Conservation (phyloP, 768 basidiomycete species). For the Phanerodontia chrysosporium region DNA sequence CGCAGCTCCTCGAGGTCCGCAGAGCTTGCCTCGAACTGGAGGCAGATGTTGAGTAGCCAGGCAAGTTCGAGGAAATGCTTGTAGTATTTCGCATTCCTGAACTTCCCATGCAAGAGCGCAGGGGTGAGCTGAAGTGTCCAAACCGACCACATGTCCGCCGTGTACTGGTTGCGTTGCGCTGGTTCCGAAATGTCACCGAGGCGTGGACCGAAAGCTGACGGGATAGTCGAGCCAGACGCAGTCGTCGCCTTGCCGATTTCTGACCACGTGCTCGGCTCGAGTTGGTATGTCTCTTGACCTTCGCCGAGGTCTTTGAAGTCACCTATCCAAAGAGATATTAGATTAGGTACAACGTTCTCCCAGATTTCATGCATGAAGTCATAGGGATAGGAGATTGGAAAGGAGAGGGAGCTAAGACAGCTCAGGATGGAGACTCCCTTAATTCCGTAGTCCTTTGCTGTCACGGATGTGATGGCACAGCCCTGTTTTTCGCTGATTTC, state of each 20-base stretch:
- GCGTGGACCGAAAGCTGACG: constrained; percentile 32
- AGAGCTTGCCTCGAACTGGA: no score
- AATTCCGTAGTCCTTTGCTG: constrained; percentile 16
- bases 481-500: constrained; percentile 9
- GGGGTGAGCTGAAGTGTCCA: constrained; percentile 39
- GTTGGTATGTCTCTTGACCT: constrained; percentile 22
- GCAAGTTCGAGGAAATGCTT: constrained; percentile 39
- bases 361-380: constrained; percentile 49
- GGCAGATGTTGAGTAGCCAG: constrained; percentile 30
- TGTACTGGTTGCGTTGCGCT: constrained; percentile 22
- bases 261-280: constrained; percentile 34
- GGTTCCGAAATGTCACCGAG: constrained; percentile 31
- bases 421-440: constrained; percentile 27
- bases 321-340: constrained; percentile 39
- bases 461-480: constrained; percentile 1
- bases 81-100: constrained; percentile 32
- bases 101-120: constrained; percentile 31
- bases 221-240: constrained; percentile 31
- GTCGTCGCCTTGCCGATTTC: constrained; percentile 32
- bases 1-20: no score
- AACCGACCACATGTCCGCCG: constrained; percentile 36
- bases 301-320: constrained; percentile 36
- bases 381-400: constrained; percentile 38
- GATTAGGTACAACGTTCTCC: constrained; percentile 39
- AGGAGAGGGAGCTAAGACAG: constrained; percentile 28